Conservation (phyloP, 2,329 filamentous ascomycete species). For the Lachnellula hyalina region DNA sequence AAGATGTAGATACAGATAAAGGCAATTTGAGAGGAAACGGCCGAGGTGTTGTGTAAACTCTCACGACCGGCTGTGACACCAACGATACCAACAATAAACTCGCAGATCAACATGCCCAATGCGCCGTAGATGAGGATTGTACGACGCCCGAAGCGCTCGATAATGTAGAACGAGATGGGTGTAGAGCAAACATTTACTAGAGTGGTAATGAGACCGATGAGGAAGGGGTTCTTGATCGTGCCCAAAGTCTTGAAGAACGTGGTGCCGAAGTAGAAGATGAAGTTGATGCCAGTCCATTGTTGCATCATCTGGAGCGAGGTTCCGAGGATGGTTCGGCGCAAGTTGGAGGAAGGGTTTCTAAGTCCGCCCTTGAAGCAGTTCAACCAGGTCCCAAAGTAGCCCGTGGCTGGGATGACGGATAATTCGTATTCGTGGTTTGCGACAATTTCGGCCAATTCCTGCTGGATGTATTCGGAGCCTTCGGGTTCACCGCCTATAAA, state of each 20-base stretch:
- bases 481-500: constrained; percentile 52
- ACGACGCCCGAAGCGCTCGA: constrained; percentile 78
- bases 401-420: constrained; percentile 56
- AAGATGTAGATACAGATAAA: constrained; percentile 93
- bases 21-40: constrained; percentile 65
- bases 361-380: constrained; percentile 64
- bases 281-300: constrained; percentile 76
- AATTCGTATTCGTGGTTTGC: constrained; percentile 87
- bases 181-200: constrained; percentile 84
- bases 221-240: constrained; percentile 71
- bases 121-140: constrained; percentile 74
- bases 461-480: constrained; percentile 69
- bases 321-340: constrained; percentile 66
- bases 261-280: constrained; percentile 84
- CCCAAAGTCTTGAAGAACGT: constrained; percentile 77
- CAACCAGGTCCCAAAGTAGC: constrained; percentile 65
- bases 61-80: constrained; percentile 57
- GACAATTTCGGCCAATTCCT: constrained; percentile 78
- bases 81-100: constrained; percentile 79
- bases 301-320: constrained; percentile 77
- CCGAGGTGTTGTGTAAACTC: constrained; percentile 49
- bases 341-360: constrained; percentile 56
- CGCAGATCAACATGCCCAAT: constrained; percentile 74
- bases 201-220: constrained; percentile 80
- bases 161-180: constrained; percentile 79